Evolutionary conservation across 2,329 filamentous ascomycete genomes (phyloP), one percentile per base, ranked within the genome.

Genomic region (Fusarium redolens): DNA sequence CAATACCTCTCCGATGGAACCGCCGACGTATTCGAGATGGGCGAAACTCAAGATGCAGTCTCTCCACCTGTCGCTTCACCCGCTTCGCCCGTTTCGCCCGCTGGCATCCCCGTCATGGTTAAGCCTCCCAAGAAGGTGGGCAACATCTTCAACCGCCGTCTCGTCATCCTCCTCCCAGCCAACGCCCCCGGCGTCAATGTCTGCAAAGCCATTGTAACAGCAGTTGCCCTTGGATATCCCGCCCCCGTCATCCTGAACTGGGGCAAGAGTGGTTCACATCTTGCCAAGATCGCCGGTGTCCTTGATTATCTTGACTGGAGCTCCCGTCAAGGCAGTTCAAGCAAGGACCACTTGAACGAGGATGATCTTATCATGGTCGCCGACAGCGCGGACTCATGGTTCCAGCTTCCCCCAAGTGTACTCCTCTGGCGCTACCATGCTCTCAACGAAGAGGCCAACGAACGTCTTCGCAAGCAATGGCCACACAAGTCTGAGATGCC

Each of bases 311-410:
- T 80, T 10, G 76, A 80, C 31, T 58, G 54, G 47, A 67, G 69
- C 25, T 40, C 43, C 17, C 62, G 62, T 40, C 65, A 50, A 48
- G 38, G 5, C 51, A 5, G 11, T 2, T 30, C 71, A 14, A 50
- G 67, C 57, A 65, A 61, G 18, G 69, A 66, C 12, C 71, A 63
- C 22, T 22, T 78, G 18, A 38, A 50, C 6, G 72, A 75, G 11
- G 56, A 80, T 12, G 78, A 80, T 31, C 61, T 80, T 11, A 61
- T 79, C n/a, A 60, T 79, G 28, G 61, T 80, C 7, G 72, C 75
- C 1, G 78, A 80, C 14, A 75, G 76, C 13, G 72, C 76, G 22
- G 78, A 80, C 35, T 62, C 77, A 1, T 80, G 78, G 78, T 79
- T 79, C 50, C 78, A 80, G 51, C 78, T 80, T 1, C 76, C 78